A percentile compares a stretch with the other conserved stretches of the same genome.
Evolutionary conservation across 1,284 basidiomycete genomes (phyloP).

Genomic region (Apiotrichum mycotoxinovorans): DNA sequence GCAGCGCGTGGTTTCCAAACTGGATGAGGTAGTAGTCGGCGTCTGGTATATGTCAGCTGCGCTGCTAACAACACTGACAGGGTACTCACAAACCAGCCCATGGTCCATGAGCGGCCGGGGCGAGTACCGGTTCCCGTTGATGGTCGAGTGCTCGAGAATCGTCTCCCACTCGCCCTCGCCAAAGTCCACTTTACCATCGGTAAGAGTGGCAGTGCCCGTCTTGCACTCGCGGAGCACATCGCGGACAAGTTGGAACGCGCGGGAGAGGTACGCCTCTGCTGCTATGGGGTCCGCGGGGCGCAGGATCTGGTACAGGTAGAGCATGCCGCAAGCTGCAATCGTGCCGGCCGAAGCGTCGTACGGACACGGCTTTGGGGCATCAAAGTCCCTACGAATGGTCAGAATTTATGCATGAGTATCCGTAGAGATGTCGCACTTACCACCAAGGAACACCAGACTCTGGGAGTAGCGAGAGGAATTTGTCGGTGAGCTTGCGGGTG

Average conservation of each 20-base stretch:
- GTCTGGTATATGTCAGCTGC: conserved; percentile 9
- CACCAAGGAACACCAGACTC: conserved; percentile 36
- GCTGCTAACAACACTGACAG: no score
- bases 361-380: conserved; percentile 34
- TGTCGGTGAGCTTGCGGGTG: conserved; percentile 29
- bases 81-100: conserved; percentile 8
- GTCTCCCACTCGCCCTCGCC: conserved; percentile 44
- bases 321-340: conserved; percentile 34
- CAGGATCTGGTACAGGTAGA: conserved; percentile 33
- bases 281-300: conserved; percentile 17
- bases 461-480: conserved; percentile 31
- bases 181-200: conserved; percentile 29
- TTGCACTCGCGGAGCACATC: conserved; percentile 26
- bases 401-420: no score
- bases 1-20: conserved; percentile 39
- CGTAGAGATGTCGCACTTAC: conserved; percentile 14
- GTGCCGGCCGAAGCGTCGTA: conserved; percentile 40
- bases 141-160: conserved; percentile 40
- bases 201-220: conserved; percentile 21
- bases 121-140: conserved; percentile 32
- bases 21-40: conserved; percentile 43
- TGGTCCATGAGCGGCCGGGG: conserved; percentile 30
- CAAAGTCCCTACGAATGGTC: conserved; percentile 32
- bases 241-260: conserved; percentile 27
- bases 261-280: conserved; percentile 32